phyloP scores from a whole-genome alignment of 495 filamentous ascomycete genomes.

The Tetracladium setigerum region DNA sequence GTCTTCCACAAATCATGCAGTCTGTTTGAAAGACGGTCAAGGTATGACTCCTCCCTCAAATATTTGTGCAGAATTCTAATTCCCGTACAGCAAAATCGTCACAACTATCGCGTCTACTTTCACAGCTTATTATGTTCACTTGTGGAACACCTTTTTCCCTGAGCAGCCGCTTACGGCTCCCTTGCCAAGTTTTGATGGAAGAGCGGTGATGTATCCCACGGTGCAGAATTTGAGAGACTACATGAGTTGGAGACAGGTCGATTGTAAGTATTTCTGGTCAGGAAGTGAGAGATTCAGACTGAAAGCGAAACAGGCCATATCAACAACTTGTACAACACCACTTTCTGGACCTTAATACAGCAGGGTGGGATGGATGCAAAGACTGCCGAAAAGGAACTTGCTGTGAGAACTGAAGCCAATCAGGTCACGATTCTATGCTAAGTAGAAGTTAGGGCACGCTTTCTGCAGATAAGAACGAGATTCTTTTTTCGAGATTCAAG shows the following conservation, averaged over 20 bases:
- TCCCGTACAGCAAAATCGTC: slow-evolving; percentile 62
- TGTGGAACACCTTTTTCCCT: slow-evolving; percentile 73
- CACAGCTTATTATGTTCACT: slow-evolving; percentile 80
- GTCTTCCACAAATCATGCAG: slow-evolving; percentile 72
- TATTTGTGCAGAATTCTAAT: background rate
- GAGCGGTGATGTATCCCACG: slow-evolving; percentile 81
- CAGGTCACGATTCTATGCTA: background rate
- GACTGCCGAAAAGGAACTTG: slow-evolving; percentile 72
- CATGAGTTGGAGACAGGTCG: slow-evolving; percentile 93
- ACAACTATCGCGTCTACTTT: slow-evolving; percentile 89
- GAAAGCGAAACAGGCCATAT: slow-evolving; percentile 63
- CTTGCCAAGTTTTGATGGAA: slow-evolving; percentile 83
- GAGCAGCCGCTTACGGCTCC: slow-evolving; percentile 59
- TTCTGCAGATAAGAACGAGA: slow-evolving; percentile 87
- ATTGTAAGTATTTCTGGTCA: slow-evolving; percentile 55
- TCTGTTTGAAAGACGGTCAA: slow-evolving; percentile 80
- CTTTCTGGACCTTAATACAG: slow-evolving; percentile 84
- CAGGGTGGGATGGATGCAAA: slow-evolving; percentile 64
- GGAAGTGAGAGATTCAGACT: background rate
- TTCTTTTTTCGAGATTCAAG: slow-evolving; percentile 78
- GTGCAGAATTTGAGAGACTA: slow-evolving; percentile 80
- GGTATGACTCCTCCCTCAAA: slow-evolving; percentile 42
- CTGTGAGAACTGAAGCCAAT: slow-evolving; percentile 35
- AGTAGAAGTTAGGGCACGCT: slow-evolving; percentile 60
- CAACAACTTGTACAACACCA: slow-evolving; percentile 97